Conservation (phyloP, 73 alveolate species). For the Uronychia setigera region DNA sequence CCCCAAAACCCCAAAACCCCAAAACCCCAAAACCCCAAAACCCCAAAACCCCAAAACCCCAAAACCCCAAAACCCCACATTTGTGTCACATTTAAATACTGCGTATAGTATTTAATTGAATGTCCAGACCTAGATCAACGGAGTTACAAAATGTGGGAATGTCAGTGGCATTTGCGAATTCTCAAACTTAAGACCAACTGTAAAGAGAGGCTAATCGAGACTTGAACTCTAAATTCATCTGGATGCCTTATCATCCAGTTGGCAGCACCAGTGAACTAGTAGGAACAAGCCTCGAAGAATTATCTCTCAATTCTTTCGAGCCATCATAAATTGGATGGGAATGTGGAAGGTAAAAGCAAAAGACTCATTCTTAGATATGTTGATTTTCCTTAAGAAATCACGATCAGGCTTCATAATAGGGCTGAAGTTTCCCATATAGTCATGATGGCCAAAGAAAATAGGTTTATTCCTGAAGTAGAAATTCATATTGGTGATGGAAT, state of each 20-base stretch:
- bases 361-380: too few species aligned
- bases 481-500: conserved; percentile 97
- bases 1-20: too few species aligned
- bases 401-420: conserved; percentile 88
- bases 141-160: too few species aligned
- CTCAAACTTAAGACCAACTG: background rate
- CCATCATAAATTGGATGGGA: conserved; percentile 91
- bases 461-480: conserved; percentile 92
- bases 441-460: conserved; percentile 86
- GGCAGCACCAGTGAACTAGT: conserved; percentile 82
- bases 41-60: too few species aligned
- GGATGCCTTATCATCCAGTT: conserved; percentile 78
- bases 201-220: background rate
- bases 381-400: conserved; percentile 90
- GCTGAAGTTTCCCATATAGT: conserved; percentile 88
- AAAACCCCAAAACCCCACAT: too few species aligned
- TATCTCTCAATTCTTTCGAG: conserved; percentile 70
- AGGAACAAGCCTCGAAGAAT: conserved; percentile 85
- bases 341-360: conserved; percentile 91
- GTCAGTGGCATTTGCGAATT: too few species aligned
- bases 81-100: too few species aligned
- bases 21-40: too few species aligned
- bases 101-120: too few species aligned
- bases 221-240: conserved; percentile 26
- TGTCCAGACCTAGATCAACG: too few species aligned